Evolutionary conservation across 2,329 filamentous ascomycete species (phyloP), one percentile per base, ranked within the genome.

Genomic region (Fusarium kyushuense): DNA sequence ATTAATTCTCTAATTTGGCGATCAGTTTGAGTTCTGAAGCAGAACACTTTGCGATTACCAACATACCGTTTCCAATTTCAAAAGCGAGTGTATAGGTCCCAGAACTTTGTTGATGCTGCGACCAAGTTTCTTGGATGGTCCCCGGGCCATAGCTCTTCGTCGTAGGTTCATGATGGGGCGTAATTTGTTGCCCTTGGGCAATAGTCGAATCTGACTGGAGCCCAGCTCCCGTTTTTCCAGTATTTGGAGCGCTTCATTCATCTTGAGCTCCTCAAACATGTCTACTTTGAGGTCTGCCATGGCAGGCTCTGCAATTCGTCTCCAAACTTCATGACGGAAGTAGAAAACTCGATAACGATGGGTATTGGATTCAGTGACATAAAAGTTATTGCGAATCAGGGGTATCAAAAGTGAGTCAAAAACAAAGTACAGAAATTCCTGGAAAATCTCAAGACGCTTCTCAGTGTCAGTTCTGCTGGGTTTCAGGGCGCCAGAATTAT

Each of bases 291-390:
- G 80, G 1, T 81, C 80, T 1, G 83, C 78, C 75, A 97, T 82
- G 0, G 90, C 88, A 9, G 94, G 92, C 71, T 94, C 90, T 3
- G 90, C 88, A 33, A 98, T 79, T 40, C 85, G 85, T 51, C 87
- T 88, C 96, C 96, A 99, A 12, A 96, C 84, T 77, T 99, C 96
- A 69, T 99, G 96, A 6, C 95, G 91, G 76, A 97, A 98, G 79
- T 93, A 99, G 78, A 97, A 97, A 1, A 98, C 81, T 29, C 89
- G 88, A 72, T 96, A 93, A 17, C 91, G 89, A 75, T 97, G 89
- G 2, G 84, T 83, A 66, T 89, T 94, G 0, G 94, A 96, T 77
- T 99, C 96, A 0, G 96, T 99, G 36, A 97, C 92, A 75, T 98
- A 95, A 74, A 99, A 99, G 74, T 96, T 94, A 65, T 88, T 89